phyloP scores from a whole-genome alignment of 345 rosid genomes.

The Arabidopsis arenosa region DNA sequence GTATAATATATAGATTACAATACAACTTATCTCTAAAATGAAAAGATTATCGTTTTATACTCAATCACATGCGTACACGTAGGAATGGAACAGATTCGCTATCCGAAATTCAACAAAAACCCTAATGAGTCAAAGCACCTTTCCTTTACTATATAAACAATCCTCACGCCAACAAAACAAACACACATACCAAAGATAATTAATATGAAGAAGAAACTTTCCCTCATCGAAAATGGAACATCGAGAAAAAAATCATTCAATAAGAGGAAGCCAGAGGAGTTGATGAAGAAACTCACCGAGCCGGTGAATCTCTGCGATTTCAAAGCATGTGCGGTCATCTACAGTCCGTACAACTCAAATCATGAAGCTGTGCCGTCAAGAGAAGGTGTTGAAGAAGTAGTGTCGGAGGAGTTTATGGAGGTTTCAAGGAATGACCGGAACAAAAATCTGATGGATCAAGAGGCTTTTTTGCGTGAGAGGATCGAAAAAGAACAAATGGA shows the following conservation, averaged over 20 bases:
- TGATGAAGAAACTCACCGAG: conserved; percentile 8
- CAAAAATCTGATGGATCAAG: conserved; percentile 1
- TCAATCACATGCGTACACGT: background rate
- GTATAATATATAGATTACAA: background rate
- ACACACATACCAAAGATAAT: background rate
- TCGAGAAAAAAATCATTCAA: background rate
- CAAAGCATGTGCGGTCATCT: conserved; percentile 12
- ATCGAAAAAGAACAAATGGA: background rate
- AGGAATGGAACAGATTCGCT: background rate
- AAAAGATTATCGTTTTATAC: background rate
- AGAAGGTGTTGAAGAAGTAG: background rate
- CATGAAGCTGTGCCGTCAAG: conserved; percentile 19
- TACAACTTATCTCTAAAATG: background rate
- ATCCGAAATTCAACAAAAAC: background rate
- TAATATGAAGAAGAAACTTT: background rate
- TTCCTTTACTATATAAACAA: conserved; percentile 11
- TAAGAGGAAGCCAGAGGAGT: conserved; percentile 9
- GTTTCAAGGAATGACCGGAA: background rate
- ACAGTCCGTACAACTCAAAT: background rate
- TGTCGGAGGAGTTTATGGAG: background rate
- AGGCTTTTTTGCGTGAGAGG: background rate
- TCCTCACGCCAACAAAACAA: background rate
- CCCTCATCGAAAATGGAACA: background rate
- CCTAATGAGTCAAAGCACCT: background rate
- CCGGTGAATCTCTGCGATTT: conserved; percentile 10